Evolutionary conservation across 2,329 filamentous ascomycete genomes (phyloP).

Genomic region (Sclerotinia sclerotiorum): DNA sequence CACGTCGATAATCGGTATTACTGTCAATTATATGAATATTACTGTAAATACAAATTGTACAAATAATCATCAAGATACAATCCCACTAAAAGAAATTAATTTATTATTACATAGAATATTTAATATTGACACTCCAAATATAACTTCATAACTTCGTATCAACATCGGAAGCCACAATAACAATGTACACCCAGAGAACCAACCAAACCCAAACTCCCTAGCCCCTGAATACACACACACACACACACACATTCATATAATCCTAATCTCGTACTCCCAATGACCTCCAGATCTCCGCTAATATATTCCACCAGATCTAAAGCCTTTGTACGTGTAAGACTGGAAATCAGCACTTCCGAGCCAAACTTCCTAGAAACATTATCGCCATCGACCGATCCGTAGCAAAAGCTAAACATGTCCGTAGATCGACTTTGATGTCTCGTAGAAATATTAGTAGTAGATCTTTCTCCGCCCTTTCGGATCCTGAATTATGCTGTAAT

Average conservation of each 20-base stretch:
- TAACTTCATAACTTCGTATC: too few species aligned
- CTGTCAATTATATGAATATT: background rate
- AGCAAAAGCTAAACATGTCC: background rate
- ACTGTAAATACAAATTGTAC: background rate
- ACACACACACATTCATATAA: too few species aligned
- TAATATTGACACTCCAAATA: background rate
- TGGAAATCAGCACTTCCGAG: background rate
- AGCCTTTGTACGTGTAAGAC: background rate
- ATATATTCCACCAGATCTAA: conserved; percentile 8
- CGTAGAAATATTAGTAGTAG: background rate
- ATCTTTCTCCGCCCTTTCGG: conserved; percentile 1
- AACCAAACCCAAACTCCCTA: background rate
- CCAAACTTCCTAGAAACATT: background rate
- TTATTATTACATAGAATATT: background rate
- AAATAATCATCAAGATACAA: background rate
- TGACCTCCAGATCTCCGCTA: background rate
- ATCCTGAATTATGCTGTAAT: background rate
- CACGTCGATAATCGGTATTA: too few species aligned
- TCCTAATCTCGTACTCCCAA: background rate
- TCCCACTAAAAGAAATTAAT: background rate
- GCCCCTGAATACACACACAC: background rate
- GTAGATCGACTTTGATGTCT: conserved; percentile 4
- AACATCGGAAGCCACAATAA: background rate
- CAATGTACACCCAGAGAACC: background rate
- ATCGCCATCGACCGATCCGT: conserved; percentile 4